phyloP scores from a whole-genome alignment of 1,284 basidiomycete genomes.

The Porodaedalea pini region DNA sequence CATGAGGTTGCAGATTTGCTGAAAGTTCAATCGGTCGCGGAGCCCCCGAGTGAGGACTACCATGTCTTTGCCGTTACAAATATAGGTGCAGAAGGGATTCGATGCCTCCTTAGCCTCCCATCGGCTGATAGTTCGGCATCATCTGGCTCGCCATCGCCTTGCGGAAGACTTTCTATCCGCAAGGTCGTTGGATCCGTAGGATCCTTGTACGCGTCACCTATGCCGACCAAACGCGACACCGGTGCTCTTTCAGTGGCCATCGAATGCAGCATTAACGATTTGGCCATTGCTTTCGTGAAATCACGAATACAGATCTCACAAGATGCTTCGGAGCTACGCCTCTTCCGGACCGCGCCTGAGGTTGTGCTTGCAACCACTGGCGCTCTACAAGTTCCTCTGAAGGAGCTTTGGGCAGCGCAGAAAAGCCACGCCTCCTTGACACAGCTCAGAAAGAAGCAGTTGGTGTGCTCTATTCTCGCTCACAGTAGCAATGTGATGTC shows the following conservation, averaged over 20 bases:
- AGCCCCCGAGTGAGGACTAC: not conserved
- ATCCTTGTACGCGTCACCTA: not conserved
- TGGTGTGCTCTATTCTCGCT: constrained; percentile 47
- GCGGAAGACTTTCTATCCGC: not conserved
- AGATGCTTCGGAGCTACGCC: not conserved
- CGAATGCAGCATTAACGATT: not conserved
- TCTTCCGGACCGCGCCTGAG: constrained; percentile 19
- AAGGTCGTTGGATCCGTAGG: not conserved
- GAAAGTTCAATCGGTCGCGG: not conserved
- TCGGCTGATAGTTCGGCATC: not conserved
- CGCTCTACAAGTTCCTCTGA: not conserved
- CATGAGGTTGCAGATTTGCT: constrained; percentile 10
- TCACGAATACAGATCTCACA: constrained; percentile 1
- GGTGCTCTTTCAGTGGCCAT: not conserved
- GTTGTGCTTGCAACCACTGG: constrained; percentile 17
- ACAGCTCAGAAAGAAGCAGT: constrained; percentile 17
- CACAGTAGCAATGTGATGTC: constrained; percentile 46
- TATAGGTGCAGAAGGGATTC: not conserved
- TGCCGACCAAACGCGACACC: not conserved
- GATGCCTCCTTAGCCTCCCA: not conserved
- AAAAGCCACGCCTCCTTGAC: not conserved
- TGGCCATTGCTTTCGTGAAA: not conserved
- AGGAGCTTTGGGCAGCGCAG: not conserved
- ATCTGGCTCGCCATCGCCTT: not conserved
- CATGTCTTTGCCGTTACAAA: not conserved